Conservation (phyloP, 768 basidiomycete species). For the Podaxis sp. region DNA sequence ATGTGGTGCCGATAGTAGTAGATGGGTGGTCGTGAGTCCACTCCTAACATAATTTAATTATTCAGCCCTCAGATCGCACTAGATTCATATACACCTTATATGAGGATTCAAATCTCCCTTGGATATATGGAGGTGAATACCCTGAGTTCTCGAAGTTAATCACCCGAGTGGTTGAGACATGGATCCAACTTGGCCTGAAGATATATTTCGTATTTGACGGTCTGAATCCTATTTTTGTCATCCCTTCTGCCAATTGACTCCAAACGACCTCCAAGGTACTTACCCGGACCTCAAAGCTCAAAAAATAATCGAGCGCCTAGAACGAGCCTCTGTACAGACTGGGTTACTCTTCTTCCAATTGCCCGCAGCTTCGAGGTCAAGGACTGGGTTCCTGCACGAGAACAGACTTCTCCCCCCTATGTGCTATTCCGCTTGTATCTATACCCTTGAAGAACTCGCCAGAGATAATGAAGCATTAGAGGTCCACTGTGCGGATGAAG, state of each 20-base stretch:
- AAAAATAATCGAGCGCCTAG: conserved; percentile 59
- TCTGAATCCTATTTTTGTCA: conserved; percentile 31
- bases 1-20: conserved; percentile 57
- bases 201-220: conserved; percentile 85
- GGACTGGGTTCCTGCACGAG: conserved; percentile 68
- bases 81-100: conserved; percentile 79
- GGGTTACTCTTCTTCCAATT: conserved; percentile 81
- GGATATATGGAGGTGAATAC: conserved; percentile 89
- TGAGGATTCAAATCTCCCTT: conserved; percentile 60
- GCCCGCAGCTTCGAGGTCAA: conserved; percentile 60
- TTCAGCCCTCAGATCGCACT: conserved; percentile 15
- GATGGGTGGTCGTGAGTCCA: conserved; percentile 86
- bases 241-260: conserved; percentile 16
- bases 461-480: conserved; percentile 36
- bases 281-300: conserved; percentile 69
- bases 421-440: conserved; percentile 54
- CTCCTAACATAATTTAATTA: conserved; percentile 12
- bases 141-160: conserved; percentile 51
- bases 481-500: conserved; percentile 75
- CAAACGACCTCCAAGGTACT: conserved; percentile 46
- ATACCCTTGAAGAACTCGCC: conserved; percentile 45
- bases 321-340: conserved; percentile 56
- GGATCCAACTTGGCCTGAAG: conserved; percentile 64
- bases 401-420: conserved; percentile 76
- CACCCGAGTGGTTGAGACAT: conserved; percentile 54